Conservation (phyloP, 2,329 filamentous ascomycete species). For the Sodiomyces alkalinus region DNA sequence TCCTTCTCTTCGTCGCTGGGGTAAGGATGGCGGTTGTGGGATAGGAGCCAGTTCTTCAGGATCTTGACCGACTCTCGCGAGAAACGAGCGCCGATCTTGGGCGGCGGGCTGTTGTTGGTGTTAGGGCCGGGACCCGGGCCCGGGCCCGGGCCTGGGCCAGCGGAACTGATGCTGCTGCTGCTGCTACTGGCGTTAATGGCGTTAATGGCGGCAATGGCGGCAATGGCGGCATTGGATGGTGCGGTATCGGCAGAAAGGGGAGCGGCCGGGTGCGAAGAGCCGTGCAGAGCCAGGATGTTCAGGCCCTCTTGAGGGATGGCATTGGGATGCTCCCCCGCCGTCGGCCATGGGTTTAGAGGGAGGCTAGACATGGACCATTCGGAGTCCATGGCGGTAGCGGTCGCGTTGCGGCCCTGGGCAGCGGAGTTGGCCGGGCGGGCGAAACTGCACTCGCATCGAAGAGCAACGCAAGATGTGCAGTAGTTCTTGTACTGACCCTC, state of each 20-base stretch:
- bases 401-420: constrained; percentile 5
- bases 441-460: constrained; percentile 44
- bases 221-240: constrained; percentile 8
- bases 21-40: constrained; percentile 71
- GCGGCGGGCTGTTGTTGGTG: constrained; percentile 18
- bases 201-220: constrained; percentile 8
- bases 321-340: constrained; percentile 26
- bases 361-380: too few species aligned
- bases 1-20: constrained; percentile 80
- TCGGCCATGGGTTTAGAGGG: constrained; percentile 29
- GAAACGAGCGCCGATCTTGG: constrained; percentile 62
- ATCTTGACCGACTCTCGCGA: constrained; percentile 66
- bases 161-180: too few species aligned
- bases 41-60: constrained; percentile 71
- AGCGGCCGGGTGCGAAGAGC: constrained; percentile 13
- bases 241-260: constrained; percentile 8
- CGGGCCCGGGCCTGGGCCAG: too few species aligned
- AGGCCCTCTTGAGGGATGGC: constrained; percentile 20
- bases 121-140: too few species aligned
- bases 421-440: constrained; percentile 20
- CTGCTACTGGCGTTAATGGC: too few species aligned
- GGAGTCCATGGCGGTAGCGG: too few species aligned
- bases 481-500: constrained; percentile 45
- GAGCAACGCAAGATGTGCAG: constrained; percentile 46
- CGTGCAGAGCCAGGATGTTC: too few species aligned